Percentiles rank a stretch among this genome's conserved stretches.
Conservation (phyloP, 257 asterid genomes). For the Cordia subcordata region DNA sequence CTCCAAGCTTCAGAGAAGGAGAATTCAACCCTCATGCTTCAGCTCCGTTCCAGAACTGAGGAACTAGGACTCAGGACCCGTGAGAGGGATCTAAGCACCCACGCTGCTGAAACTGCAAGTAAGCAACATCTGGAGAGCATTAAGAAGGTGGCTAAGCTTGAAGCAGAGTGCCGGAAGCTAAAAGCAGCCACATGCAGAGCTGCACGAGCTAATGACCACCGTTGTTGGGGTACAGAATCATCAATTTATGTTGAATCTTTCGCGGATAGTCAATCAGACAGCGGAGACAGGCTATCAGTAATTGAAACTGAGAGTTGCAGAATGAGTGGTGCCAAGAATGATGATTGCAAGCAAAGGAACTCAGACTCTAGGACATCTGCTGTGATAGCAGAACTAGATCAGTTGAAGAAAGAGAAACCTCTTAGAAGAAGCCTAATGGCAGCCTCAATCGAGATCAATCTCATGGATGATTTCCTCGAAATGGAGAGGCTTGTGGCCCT, state of each 20-base stretch:
- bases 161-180: conserved; percentile 74
- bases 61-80: conserved; percentile 37
- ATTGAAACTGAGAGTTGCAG: conserved; percentile 29
- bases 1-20: conserved; percentile 61
- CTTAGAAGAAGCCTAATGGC: conserved; percentile 28
- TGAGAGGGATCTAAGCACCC: conserved; percentile 61
- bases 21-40: conserved; percentile 47
- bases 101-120: conserved; percentile 78
- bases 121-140: conserved; percentile 68
- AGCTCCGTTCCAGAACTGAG: conserved; percentile 40
- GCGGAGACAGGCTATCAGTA: conserved; percentile 39
- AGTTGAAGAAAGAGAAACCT: conserved; percentile 23
- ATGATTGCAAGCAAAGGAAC: conserved; percentile 18
- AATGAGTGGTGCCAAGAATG: conserved; percentile 28
- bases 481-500: conserved; percentile 75
- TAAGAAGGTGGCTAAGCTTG: conserved; percentile 57
- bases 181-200: conserved; percentile 45
- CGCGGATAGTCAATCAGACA: conserved; percentile 56
- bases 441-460: conserved; percentile 50
- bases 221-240: conserved; percentile 38
- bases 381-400: conserved; percentile 21
- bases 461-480: conserved; percentile 92
- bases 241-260: conserved; percentile 51
- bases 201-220: conserved; percentile 27
- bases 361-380: conserved; percentile 17